Evolutionary conservation across 768 basidiomycete species (phyloP), one percentile per base, ranked within the genome.

Genomic region (Lentinus tigrinus): DNA sequence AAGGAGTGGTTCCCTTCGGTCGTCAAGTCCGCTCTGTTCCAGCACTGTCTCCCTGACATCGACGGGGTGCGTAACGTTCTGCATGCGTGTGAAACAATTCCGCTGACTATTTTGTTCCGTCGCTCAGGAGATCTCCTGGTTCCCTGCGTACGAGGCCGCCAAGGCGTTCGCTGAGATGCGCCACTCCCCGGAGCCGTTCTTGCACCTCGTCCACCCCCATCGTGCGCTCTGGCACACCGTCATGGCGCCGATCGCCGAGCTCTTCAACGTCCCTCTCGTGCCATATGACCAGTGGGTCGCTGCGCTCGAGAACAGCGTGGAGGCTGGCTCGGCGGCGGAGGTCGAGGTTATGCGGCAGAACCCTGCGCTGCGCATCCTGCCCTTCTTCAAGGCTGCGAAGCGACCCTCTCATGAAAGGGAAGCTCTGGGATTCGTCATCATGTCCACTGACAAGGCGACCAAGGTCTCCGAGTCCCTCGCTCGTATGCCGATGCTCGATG

Each of bases 1-100:
- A 75, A 68, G 0, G 78, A 81, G 50, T 82, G 81, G 81, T 60
- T 81, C 37, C 80, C 81, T 23, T 69, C 73, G 31, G 63, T 81
- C 6, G 70, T 65, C 28, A 52, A 63, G 47, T 79, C 19, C 67
- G 74, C 52, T 5, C 38, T 28, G 1, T 43, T 48, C 31, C 71
- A 38, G 54, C 47, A 38, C 50, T 74, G 9, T 70, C 72, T 43
- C 63, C 54, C 11, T 50, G 79, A 8, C 74, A 76, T 13, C 58
- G 56, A 60, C 0, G 73, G 73, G 13, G 80, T 79, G 63, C 44
- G 77, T 65, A n/a, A 17, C 19, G 3, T 39, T n/a, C 38, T n/a
- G 9, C 38, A 39, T 39, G 14, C 3, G 9, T 39, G 3, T 10
- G 14, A 3, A 14, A 11, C 38, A n/a, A 17, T n/a, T 21, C 8